Base-by-base conservation (phyloP, 73 alveolate species). In the Breviolum minutum region DNA sequence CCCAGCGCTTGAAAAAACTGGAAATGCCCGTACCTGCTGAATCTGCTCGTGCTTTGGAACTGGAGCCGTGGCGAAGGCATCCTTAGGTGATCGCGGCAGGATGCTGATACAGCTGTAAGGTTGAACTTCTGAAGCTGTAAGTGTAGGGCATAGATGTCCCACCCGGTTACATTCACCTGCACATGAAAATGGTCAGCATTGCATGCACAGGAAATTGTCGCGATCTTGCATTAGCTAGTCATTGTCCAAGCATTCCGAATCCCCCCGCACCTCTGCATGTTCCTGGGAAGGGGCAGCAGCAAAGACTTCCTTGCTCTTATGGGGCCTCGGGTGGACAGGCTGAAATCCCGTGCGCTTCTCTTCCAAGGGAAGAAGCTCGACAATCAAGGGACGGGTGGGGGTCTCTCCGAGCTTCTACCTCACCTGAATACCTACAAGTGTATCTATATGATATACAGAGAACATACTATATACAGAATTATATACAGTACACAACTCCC, bases 221-320 rank as follows among this genome's bases (percentile, higher is more conserved):
- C 11, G 14, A 16, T 6, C 19, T 17, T 10, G 9, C 8, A 2
- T 19, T 81, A 19, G 71, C 19, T 19, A 17, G 11, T 64, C n/a
- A n/a, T n/a, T n/a, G n/a, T n/a, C 48, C 63, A n/a, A 27, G 62
- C 63, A 20, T 13, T 99, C 99, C 97, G 87, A 94, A 93, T 3
- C 98, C 99, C 30, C 99, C 99, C 40, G 93, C 60, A 99, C 95
- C 74, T 99, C 99, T 63, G 95, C 99, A 74, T 91, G 81, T 85
- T 94, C 99, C 30, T 83, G 90, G 48, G 80, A 63, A 5, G 99
- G 94, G 24, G 99, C 94, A 5, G 99, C 99, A 29, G 99, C 99
- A 63, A 89, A 94, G 88, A 99, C 99, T 83, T 99, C 99, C 97
- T 99, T 99, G 87, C 99, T 82, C 92, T 99, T 99, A 77, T 99